Base-by-base conservation (phyloP, 495 filamentous ascomycete genomes). In the Aspergillus olivimuriae region DNA sequence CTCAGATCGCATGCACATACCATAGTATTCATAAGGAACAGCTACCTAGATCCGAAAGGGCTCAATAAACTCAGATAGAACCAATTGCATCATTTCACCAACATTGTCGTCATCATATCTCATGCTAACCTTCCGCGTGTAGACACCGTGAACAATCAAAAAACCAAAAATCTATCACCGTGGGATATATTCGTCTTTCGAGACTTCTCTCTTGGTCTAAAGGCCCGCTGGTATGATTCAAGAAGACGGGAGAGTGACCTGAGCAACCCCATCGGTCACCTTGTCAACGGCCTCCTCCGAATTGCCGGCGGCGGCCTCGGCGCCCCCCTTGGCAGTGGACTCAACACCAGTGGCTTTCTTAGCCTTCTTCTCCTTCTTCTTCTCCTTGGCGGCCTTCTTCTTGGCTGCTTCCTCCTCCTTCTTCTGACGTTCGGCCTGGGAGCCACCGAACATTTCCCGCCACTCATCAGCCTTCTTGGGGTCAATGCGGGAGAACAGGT, bases 401-500 rank as follows among this genome's bases (percentile, higher is more conserved):
- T 78, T 75, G 2, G 70, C 70, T 6, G 70, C 71, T 37, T 69
- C 55, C 46, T 82, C 81, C 36, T 86, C 79, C 42, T 83, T 84
- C 58, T 86, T 78, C 56, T 73, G 74, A 46, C 72, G 61, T 22
- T 78, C 69, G 42, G 78, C 82, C 55, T 86, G 77, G 1, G 76
- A 82, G 22, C 88, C 88, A 24, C 91, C 90, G 58, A 84, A 97
- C 53, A 70, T 67, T 28, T 81, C 77, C 41, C 81, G 78, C 91
- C 91, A 97, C 57, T 87, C 81, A 17, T 82, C 73, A 15, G 82
- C 84, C 68, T 88, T 91, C 68, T 84, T 84, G 14, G 83, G 74
- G 41, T 90, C 83, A 47, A 95, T 95, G 37, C 69, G 72, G n/a
- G 78, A 75, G 70, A 97, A 97, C 24, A 97, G 72, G 50, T 90